These are phyloP conservation scores for Coemansia sp. DNA, from an alignment of 192 early-diverging fungal genomes.

Conservation along the genomic window DNA sequence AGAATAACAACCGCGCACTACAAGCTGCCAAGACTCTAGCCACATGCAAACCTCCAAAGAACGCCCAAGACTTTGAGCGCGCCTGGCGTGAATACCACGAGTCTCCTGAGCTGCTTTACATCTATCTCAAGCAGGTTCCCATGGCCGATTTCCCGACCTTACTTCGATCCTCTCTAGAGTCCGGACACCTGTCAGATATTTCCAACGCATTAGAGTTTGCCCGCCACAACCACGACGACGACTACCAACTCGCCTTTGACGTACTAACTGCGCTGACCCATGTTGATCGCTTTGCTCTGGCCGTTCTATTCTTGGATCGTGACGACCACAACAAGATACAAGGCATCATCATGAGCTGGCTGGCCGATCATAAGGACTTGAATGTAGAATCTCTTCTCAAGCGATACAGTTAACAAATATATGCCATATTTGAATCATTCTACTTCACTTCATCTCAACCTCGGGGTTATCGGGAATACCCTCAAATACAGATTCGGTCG, in stretches of 20 bases:
- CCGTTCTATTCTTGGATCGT: constrained; percentile 11
- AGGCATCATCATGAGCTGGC: background rate
- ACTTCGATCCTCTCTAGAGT: constrained; percentile 19
- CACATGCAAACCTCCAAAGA: background rate
- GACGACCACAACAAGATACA: constrained; percentile 4
- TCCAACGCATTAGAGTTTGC: constrained; percentile 9
- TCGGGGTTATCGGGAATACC: constrained; percentile 41
- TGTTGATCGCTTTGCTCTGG: constrained; percentile 13
- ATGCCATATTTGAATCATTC: too few species aligned
- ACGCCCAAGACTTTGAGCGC: constrained; percentile 18
- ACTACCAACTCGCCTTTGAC: constrained; percentile 2
- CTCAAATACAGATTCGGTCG: constrained; percentile 33
- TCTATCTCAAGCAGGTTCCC: constrained; percentile 11
- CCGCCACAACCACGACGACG: background rate
- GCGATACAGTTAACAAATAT: too few species aligned
- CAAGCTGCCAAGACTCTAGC: background rate
- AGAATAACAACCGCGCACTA: background rate
- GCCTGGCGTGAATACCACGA: constrained; percentile 14
- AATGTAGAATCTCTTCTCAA: background rate
- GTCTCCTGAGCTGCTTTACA: constrained; percentile 4
- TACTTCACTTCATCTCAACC: constrained; percentile 12
- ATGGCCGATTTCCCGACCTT: constrained; percentile 1
- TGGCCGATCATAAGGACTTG: background rate
- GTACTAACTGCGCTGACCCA: background rate
- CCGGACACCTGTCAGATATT: constrained; percentile 3